phyloP scores from a whole-genome alignment of 768 basidiomycete genomes.

The Artomyces pyxidatus region DNA sequence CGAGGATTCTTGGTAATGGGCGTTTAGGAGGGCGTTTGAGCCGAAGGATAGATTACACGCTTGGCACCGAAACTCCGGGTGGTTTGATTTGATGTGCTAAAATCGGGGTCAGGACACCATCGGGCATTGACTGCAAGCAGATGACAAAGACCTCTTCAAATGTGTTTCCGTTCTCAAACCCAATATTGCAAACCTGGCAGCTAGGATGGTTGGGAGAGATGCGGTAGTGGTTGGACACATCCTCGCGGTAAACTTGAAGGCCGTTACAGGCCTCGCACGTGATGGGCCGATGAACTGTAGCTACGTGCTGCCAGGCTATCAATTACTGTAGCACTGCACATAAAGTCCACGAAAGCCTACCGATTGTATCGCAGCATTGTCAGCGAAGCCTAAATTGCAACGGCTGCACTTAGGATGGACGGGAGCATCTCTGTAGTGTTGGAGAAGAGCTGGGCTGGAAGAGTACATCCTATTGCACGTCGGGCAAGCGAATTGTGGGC shows the following conservation, averaged over 20 bases:
- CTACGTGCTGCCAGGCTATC: conserved; percentile 23
- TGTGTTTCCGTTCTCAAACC: conserved; percentile 9
- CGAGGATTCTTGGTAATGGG: conserved; percentile 23
- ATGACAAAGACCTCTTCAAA: conserved; percentile 11
- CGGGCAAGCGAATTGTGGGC: too few relatives aligned
- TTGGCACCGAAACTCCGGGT: conserved; percentile 9
- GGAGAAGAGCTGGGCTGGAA: too few relatives aligned
- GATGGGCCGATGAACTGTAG: conserved; percentile 10
- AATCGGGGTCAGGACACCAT: neutral
- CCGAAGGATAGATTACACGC: conserved; percentile 8
- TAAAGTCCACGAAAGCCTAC: conserved; percentile 25
- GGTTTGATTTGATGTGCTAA: conserved; percentile 6
- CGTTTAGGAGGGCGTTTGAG: conserved; percentile 7
- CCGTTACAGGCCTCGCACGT: conserved; percentile 10
- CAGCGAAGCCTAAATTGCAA: conserved; percentile 36
- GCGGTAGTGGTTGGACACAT: conserved; percentile 10
- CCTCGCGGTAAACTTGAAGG: conserved; percentile 10
- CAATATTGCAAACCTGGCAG: conserved; percentile 10
- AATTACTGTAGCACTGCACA: neutral
- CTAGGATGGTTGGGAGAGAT: conserved; percentile 6
- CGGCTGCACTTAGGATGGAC: conserved; percentile 37
- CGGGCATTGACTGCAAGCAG: neutral
- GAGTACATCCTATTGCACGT: conserved; percentile 15
- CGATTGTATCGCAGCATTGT: conserved; percentile 26
- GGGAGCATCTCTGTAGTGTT: conserved; percentile 38